Percentiles rank a stretch among this genome's conserved stretches.
These are phyloP conservation scores for Aspergillus avenaceus DNA, from an alignment of 495 filamentous ascomycete genomes.

Conservation along the genomic window DNA sequence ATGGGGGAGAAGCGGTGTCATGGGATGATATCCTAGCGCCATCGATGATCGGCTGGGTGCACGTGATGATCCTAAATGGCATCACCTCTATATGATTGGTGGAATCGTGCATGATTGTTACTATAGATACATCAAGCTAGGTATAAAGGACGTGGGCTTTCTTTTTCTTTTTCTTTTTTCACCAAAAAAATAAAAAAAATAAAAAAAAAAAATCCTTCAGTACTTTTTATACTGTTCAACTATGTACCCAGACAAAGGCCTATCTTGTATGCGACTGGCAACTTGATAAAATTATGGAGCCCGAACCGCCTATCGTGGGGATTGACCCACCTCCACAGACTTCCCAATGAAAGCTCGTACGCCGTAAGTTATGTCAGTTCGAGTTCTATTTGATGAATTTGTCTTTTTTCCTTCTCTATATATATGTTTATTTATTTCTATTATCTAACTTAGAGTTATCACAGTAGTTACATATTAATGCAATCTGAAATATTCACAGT, in stretches of 20 bases:
- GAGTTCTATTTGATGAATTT: neutral
- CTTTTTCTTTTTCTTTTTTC: too few relatives aligned
- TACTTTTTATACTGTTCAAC: too few relatives aligned
- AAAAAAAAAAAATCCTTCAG: too few relatives aligned
- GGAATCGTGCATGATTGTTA: neutral
- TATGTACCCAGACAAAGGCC: too few relatives aligned
- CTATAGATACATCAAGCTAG: neutral
- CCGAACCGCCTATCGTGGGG: neutral
- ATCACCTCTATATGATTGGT: neutral
- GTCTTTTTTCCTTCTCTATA: too few relatives aligned
- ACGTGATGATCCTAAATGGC: slow-evolving; percentile 3
- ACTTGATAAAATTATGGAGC: neutral
- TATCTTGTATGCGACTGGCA: neutral
- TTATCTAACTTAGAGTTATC: neutral
- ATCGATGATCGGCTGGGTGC: slow-evolving; percentile 10
- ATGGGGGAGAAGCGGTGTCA: slow-evolving; percentile 12
- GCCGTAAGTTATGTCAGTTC: too few relatives aligned
- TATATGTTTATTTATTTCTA: too few relatives aligned
- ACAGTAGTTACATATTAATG: too few relatives aligned
- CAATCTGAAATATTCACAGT: neutral
- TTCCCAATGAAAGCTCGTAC: neutral
- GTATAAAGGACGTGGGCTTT: too few relatives aligned
- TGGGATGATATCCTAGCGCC: slow-evolving; percentile 2
- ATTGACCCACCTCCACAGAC: neutral
- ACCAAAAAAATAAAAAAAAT: too few relatives aligned